Evolutionary conservation across 2,329 filamentous ascomycete species (phyloP), one percentile per base, ranked within the genome.

Genomic region (Didymella lethalis): DNA sequence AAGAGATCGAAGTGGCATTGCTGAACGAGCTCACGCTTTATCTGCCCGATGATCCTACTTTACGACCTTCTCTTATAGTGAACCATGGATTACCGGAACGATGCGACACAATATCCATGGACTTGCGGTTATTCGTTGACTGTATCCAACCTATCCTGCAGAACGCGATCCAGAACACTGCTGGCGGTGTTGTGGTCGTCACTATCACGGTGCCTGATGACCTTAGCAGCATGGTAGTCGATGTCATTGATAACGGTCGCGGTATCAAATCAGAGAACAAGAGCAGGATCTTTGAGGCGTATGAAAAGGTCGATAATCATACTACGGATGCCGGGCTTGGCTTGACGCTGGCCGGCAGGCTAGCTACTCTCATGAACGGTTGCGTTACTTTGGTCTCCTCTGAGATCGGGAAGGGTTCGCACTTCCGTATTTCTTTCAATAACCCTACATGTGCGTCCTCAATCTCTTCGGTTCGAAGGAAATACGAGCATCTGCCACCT

Each of bases 151-250:
- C 79, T 0, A 59, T 82, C 0, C 59, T 82, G 3, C 53, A 75
- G 4, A 82, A 82, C 44, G 78, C 80, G 0, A 67, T 82, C 0
- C 79, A 81, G 25, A 78, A 78, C 32, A 78, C 79, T 1, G 57
- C 65, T 4, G 53, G 72, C 4, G 79, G 80, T 8, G 67, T 75
- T 1, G 72, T 81, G 2, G 69, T 73, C 3, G 68, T 82, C 1
- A 74, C 65, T 0, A 64, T 77, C 0, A 74, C 75, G 0, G 56
- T 77, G 2, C 58, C 51, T 0, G 51, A 73, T 2, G 75, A 79
- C 16, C 68, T 64, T 8, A 67, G 69, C 3, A 63, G 65, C 0
- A 64, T 80, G 0, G 62, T 68, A 3, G 72, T 81, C n/a, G 80
- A 82, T 40, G 59, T 83, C 1, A 64, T 77, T 41, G 80, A 83